Evolutionary conservation across 139 green algal genomes (phyloP).

Genomic region (Chlamydomonas applanata): DNA sequence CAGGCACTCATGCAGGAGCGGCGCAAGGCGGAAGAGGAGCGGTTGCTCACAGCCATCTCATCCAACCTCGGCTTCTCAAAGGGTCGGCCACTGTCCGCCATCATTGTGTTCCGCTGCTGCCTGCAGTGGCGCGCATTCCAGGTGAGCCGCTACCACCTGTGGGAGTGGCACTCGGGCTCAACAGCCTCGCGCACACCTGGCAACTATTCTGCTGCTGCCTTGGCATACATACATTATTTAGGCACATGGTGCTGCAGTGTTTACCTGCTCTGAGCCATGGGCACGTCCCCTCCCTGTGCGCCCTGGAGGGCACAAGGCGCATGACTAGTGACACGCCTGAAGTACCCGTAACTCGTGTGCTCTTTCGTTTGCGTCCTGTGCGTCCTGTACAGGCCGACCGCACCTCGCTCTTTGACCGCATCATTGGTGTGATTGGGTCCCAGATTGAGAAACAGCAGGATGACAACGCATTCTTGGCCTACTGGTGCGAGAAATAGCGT

Average conservation of each 20-base stretch:
- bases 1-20: conserved; percentile 84
- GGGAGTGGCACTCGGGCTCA: too few species aligned
- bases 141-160: too few species aligned
- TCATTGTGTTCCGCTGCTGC: conserved; percentile 86
- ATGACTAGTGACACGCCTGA: too few species aligned
- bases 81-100: conserved; percentile 80
- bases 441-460: conserved; percentile 87
- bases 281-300: too few species aligned
- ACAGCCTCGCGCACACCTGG: too few species aligned
- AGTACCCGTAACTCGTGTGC: too few species aligned
- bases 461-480: conserved; percentile 85
- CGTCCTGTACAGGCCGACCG: conserved; percentile 86
- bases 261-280: too few species aligned
- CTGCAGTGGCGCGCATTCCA: conserved; percentile 63
- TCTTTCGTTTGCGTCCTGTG: background rate
- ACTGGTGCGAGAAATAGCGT: too few species aligned
- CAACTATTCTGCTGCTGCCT: too few species aligned
- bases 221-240: too few species aligned
- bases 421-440: conserved; percentile 86
- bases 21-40: conserved; percentile 83
- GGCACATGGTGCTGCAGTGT: too few species aligned
- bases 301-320: too few species aligned
- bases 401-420: conserved; percentile 93
- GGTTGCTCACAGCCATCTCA: conserved; percentile 66
- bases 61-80: conserved; percentile 42